Percentiles rank a stretch among this genome's conserved stretches.
Conservation (phyloP, 108 stramenopile species). For the Cyclotella choctawhatcheeana region DNA sequence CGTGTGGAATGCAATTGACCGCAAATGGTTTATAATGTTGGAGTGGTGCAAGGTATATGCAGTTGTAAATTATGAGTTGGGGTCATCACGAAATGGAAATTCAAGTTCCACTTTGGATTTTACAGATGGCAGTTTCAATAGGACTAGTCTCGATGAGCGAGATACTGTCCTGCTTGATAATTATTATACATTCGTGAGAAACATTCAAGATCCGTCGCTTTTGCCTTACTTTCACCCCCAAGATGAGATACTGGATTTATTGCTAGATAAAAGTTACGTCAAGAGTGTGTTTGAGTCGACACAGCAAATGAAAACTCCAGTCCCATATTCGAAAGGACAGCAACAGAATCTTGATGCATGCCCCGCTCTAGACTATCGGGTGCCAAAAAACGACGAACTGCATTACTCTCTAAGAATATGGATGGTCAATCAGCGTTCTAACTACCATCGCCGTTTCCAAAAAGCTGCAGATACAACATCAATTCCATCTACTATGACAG, state of each 20-base stretch:
- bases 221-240: slow-evolving; percentile 46
- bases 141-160: slow-evolving; percentile 3
- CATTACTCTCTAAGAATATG: slow-evolving; percentile 50
- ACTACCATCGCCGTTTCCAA: slow-evolving; percentile 42
- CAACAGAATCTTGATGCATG: background rate
- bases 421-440: slow-evolving; percentile 49
- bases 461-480: slow-evolving; percentile 3
- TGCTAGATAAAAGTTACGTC: slow-evolving; percentile 31
- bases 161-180: slow-evolving; percentile 32
- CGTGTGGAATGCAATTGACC: slow-evolving; percentile 46
- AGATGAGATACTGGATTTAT: slow-evolving; percentile 35
- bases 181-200: slow-evolving; percentile 36
- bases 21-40: slow-evolving; percentile 51
- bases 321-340: background rate
- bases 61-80: slow-evolving; percentile 33
- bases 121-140: background rate
- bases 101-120: background rate
- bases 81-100: slow-evolving; percentile 7
- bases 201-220: slow-evolving; percentile 41
- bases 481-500: slow-evolving; percentile 42
- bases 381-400: slow-evolving; percentile 29
- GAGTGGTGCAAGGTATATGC: slow-evolving; percentile 54
- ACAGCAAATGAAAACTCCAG: background rate
- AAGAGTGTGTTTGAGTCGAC: slow-evolving; percentile 20
- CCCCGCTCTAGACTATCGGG: slow-evolving; percentile 39